Base-by-base conservation (phyloP, 2,329 filamentous ascomycete genomes). In the Trichoderma afroharzianum region DNA sequence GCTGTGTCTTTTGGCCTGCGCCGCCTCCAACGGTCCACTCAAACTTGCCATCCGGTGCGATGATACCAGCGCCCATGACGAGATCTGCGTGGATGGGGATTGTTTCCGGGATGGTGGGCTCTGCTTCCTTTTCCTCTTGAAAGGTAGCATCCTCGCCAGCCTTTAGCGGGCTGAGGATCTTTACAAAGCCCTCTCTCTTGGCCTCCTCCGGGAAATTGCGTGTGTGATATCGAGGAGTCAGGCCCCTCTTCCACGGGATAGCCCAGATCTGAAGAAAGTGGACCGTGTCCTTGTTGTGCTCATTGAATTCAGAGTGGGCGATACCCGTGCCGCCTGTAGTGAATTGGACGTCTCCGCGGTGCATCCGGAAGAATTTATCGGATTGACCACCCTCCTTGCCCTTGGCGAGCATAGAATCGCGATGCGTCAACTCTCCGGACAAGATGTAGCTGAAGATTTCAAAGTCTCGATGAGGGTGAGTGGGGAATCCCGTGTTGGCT, bases 241-340 rank as follows among this genome's bases (percentile, higher is more conserved):
- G 85, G 0, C 92, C 91, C 26, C 86, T 83, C 80, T 90, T 90
- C 88, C 93, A 95, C 0, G 93, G 93, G 63, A 93, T 84, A 1
- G 91, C 93, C 94, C 93, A 97, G 76, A 97, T 97, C 81, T 97
- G 94, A 39, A 97, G 83, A 78, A 97, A 97, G 79, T 97, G 93
- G 14, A 93, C 92, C 28, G 91, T 89, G 58, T 93, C 88, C 15
- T 86, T 82, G 68, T 83, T 80, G 79, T 93, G 90, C 81, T 96
- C 90, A 81, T 95, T 96, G 82, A 91, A 90, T 82, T 97, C 94
- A 8, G 90, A 92, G 81, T 97, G 93, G 2, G 93, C 88, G 76
- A 97, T 88, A 76, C 90, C 90, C 6, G 89, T 94, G 69, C 94
- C 94, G n/a, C 93, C 94, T 15, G 91, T 94, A 11, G 94, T 97